Base-by-base conservation (phyloP, 257 asterid species). In the Schizonepeta tenuifolia region DNA sequence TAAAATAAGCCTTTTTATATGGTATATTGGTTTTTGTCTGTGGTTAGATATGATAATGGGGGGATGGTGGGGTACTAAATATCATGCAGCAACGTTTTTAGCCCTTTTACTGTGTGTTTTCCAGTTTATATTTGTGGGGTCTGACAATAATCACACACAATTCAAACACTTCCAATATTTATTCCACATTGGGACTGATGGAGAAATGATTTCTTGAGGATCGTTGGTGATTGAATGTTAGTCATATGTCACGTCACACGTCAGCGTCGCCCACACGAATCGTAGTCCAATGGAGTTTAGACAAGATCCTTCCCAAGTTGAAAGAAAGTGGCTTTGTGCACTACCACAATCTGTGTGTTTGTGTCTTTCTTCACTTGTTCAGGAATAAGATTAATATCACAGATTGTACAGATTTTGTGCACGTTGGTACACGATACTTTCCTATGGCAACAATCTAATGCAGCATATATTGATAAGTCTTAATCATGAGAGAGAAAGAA, bases 31-130 rank as follows among this genome's bases (percentile, higher is more conserved):
- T 21, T 61, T 71, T 60, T 76, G 81, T 79, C 78, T 63, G 59
- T 73, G 71, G 31, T 53, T 73, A 75, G 68, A 68, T 64, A 53
- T 79, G 72, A 65, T 79, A 70, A 74, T 76, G 81, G 86, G 77
- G 83, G 86, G 82, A 71, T 74, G 81, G 86, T 79, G 83, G 86
- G 82, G 77, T 60, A 77, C 44, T 49, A 33, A 49, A 40, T 47
- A 68, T 67, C 43, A 43, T 74, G 36, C 65, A 43, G 57, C 24
- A 56, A 15, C 41, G 43, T 69, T 51, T 11, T 20, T 61, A 31
- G 55, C 20, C 60, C 18, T 70, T 53, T 53, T 44, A 71, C 56
- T 73, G 69, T 67, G 31, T 41, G n/a, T 61, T 43, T 51, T 36
- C 38, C 31, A 50, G 70, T 72, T 38, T 28, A n/a, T 14, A n/a